Conservation (phyloP, 352 stramenopile species). For the Phytophthora citricola region DNA sequence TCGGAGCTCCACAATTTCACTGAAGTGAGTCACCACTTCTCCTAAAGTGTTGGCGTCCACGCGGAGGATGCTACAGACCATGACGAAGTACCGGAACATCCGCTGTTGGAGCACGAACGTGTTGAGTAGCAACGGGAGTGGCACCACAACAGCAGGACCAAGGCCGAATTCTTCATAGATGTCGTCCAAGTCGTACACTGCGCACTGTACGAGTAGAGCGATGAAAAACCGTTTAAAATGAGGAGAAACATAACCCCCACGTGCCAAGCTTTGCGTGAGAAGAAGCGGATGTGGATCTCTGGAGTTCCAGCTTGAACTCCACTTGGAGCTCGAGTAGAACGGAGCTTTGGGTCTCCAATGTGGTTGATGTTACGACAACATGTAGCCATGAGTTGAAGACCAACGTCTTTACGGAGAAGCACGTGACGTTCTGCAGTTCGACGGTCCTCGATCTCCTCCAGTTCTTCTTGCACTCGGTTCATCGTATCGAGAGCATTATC, state of each 20-base stretch:
- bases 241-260: slow-evolving; percentile 66
- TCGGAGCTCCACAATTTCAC: slow-evolving; percentile 60
- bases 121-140: slow-evolving; percentile 57
- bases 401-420: slow-evolving; percentile 27
- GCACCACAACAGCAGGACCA: slow-evolving; percentile 38
- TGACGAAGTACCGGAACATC: slow-evolving; percentile 71
- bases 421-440: slow-evolving; percentile 19
- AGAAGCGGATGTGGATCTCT: slow-evolving; percentile 43
- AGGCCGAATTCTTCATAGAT: slow-evolving; percentile 45
- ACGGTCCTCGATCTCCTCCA: slow-evolving; percentile 31
- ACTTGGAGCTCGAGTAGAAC: slow-evolving; percentile 1
- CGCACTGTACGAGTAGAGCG: slow-evolving; percentile 66
- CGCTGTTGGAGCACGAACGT: slow-evolving; percentile 61
- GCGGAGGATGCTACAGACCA: slow-evolving; percentile 59
- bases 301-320: slow-evolving; percentile 16
- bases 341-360: neutral
- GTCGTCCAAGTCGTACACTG: slow-evolving; percentile 53
- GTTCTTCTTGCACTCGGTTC: slow-evolving; percentile 33
- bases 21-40: slow-evolving; percentile 69
- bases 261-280: slow-evolving; percentile 73
- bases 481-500: slow-evolving; percentile 25
- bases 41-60: slow-evolving; percentile 61
- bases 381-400: slow-evolving; percentile 33
- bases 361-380: slow-evolving; percentile 32
- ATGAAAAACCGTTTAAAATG: slow-evolving; percentile 81